These are phyloP conservation scores for Talaromyces borbonicus DNA, from an alignment of 495 filamentous ascomycete genomes.

Conservation along the genomic window DNA sequence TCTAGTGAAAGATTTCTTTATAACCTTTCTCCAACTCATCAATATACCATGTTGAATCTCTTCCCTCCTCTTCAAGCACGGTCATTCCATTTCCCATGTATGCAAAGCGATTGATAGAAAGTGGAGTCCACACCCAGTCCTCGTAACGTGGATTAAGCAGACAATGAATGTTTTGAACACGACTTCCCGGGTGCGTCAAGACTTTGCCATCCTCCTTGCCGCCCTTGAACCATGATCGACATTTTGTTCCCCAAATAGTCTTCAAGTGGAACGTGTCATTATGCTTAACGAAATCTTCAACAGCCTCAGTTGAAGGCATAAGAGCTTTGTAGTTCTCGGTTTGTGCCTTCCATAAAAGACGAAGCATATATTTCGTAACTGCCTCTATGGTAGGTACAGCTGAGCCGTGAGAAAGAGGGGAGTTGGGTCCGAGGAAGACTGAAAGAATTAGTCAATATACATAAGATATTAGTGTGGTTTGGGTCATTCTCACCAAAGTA, in stretches of 20 bases:
- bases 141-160: conserved; percentile 35
- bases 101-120: conserved; percentile 31
- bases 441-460: background rate
- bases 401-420: conserved; percentile 25
- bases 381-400: conserved; percentile 22
- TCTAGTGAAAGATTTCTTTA: too few species aligned
- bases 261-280: conserved; percentile 23
- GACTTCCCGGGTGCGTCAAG: conserved; percentile 22
- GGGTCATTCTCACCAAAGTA: conserved; percentile 34
- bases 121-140: conserved; percentile 32
- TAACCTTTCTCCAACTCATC: background rate
- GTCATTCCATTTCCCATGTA: conserved; percentile 37
- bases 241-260: conserved; percentile 29
- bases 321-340: conserved; percentile 20
- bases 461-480: background rate
- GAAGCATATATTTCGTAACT: conserved; percentile 31
- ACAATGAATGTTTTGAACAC: conserved; percentile 41
- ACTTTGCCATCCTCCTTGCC: conserved; percentile 11
- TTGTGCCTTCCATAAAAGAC: conserved; percentile 24
- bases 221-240: conserved; percentile 36
- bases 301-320: conserved; percentile 17
- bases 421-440: conserved; percentile 37
- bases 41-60: background rate
- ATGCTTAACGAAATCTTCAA: conserved; percentile 24
- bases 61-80: conserved; percentile 9